Base-by-base conservation (phyloP, 352 stramenopile genomes). In the Pelagophyceae sp. region DNA sequence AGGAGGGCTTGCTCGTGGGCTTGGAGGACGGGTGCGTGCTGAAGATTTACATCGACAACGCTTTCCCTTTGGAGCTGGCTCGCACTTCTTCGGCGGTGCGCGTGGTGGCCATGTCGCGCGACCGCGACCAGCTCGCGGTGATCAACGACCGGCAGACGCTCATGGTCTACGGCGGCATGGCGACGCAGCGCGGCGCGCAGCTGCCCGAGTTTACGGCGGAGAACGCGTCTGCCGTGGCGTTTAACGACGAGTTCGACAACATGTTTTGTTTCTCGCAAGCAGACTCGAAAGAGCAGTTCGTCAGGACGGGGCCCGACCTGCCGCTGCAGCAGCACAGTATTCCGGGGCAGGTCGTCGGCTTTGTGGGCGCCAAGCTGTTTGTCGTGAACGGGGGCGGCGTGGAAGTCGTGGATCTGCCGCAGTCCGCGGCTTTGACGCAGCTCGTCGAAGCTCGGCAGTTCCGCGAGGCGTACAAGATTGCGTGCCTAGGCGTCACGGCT, bases 41-140 rank as follows among this genome's bases (percentile, higher is more conserved):
- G 80, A 91, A 96, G 75, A 90, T 97, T 40, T 97, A 96, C 84
- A 88, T 97, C 78, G 91, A 96, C 82, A 97, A 97, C 79, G 87
- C 92, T 45, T 98, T 98, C 77, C 93, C 93, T 23, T 92, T 97
- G 61, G 86, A 92, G 64, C 81, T 98, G 20, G 88, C 93, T 70
- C 88, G 95, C 15, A 74, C 20, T 67, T 88, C 78, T 72, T 89
- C 87, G 72, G 79, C 87, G 27, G 95, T 97, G 38, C 89, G 87
- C n/a, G 94, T 88, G 72, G 84, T 96, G 61, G 90, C 95, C 76
- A 91, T 95, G 64, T 94, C 86, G 64, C 38, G 76, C 0, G 79
- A 94, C 45, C 87, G 89, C 23, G 88, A 90, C 54, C 94, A 94
- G 76, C 84, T 97, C 20, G 92, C 92, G 0, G 88, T 96, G 3